Evolutionary conservation across 208 protist species (phyloP).

Genomic region (Zelonia costaricensis): DNA sequence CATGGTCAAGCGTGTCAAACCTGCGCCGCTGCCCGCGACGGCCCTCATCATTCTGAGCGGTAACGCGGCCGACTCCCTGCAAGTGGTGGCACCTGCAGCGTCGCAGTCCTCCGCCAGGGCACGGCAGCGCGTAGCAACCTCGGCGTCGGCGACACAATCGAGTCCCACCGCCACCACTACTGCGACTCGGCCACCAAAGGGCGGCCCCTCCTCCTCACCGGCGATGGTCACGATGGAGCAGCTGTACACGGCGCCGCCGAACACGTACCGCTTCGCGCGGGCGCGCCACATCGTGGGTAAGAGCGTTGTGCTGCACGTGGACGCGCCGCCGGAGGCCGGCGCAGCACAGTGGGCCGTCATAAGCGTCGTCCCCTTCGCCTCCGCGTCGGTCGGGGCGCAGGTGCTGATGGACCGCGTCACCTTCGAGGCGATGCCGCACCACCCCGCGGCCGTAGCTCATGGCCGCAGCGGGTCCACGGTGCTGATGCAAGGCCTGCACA

Average conservation of each 20-base stretch:
- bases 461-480: constrained; percentile 56
- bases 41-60: constrained; percentile 62
- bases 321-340: constrained; percentile 30
- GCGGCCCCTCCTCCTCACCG: too few species aligned
- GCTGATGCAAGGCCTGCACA: constrained; percentile 51
- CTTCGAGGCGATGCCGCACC: constrained; percentile 41
- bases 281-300: constrained; percentile 57
- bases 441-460: constrained; percentile 42
- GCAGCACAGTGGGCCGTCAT: constrained; percentile 43
- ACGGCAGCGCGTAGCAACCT: neutral
- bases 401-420: constrained; percentile 48
- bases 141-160: neutral
- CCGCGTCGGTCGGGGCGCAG: constrained; percentile 36
- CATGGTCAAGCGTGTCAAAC: constrained; percentile 64
- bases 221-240: constrained; percentile 14
- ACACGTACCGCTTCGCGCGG: constrained; percentile 19
- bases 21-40: constrained; percentile 31
- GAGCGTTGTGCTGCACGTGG: constrained; percentile 66
- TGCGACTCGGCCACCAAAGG: too few species aligned
- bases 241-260: constrained; percentile 13
- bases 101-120: too few species aligned
- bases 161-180: neutral
- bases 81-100: constrained; percentile 1
- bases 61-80: constrained; percentile 45
- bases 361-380: constrained; percentile 33